Percentiles rank a stretch among this genome's conserved stretches.
Conservation (phyloP, 768 basidiomycete genomes). For the Dioszegia aurantiaca region DNA sequence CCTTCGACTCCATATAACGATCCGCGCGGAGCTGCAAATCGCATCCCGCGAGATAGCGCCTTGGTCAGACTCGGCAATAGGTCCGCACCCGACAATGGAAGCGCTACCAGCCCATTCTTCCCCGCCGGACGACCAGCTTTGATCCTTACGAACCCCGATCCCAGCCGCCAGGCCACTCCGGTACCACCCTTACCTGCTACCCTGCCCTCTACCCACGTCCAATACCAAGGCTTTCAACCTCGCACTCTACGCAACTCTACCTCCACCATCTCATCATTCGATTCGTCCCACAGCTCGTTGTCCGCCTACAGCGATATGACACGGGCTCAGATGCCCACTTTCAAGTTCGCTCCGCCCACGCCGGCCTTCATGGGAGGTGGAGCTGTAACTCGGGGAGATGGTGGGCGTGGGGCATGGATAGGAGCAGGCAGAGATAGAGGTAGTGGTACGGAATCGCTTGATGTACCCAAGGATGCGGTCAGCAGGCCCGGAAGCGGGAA, state of each 20-base stretch:
- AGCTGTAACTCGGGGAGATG: background rate
- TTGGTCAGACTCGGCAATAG: no score
- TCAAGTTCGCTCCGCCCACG: background rate
- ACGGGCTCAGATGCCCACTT: background rate
- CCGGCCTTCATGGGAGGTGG: slow-evolving; percentile 1
- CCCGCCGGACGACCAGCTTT: background rate
- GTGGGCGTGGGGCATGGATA: no score
- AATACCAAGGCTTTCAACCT: background rate
- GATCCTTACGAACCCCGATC: slow-evolving; percentile 7
- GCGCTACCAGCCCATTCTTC: slow-evolving; percentile 3
- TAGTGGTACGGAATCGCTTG: background rate
- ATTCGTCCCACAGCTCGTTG: background rate
- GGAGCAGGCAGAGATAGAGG: background rate
- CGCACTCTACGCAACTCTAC: background rate
- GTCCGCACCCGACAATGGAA: background rate
- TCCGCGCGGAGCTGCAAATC: no score
- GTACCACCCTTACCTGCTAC: background rate
- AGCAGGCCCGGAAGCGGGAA: slow-evolving; percentile 6
- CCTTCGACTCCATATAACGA: no score
- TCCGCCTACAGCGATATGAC: slow-evolving; percentile 9
- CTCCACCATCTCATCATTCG: slow-evolving; percentile 2
- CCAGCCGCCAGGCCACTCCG: slow-evolving; percentile 1
- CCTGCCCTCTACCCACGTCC: background rate
- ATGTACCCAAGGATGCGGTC: slow-evolving; percentile 12
- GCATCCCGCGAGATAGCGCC: no score